phyloP scores from a whole-genome alignment of 768 basidiomycete species.

The Royoungia palumana region DNA sequence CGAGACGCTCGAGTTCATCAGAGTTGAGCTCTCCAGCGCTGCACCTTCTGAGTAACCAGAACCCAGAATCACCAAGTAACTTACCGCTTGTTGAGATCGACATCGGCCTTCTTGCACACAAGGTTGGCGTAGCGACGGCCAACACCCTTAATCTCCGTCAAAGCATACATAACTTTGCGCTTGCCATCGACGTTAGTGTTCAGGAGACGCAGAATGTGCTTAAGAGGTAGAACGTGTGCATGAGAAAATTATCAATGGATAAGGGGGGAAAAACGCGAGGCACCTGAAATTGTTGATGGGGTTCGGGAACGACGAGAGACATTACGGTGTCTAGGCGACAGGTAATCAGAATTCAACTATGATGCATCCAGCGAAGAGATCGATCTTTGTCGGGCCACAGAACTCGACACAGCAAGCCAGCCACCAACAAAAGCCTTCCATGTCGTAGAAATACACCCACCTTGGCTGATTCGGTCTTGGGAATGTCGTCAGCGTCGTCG shows the following conservation, averaged over 20 bases:
- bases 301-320: slow-evolving; percentile 97
- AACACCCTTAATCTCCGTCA: slow-evolving; percentile 99
- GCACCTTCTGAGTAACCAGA: slow-evolving; percentile 10
- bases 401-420: background rate
- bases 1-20: slow-evolving; percentile 97
- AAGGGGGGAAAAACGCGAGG: slow-evolving; percentile 17
- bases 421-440: background rate
- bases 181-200: slow-evolving; percentile 99
- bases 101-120: slow-evolving; percentile 99
- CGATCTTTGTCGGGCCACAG: background rate
- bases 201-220: slow-evolving; percentile 99
- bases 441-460: slow-evolving; percentile 19
- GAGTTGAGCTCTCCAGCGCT: slow-evolving; percentile 99
- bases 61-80: slow-evolving; percentile 24
- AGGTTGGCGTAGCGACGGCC: slow-evolving; percentile 98
- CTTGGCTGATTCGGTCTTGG: slow-evolving; percentile 21
- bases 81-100: slow-evolving; percentile 97
- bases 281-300: slow-evolving; percentile 95
- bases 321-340: slow-evolving; percentile 41
- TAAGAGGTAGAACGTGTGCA: slow-evolving; percentile 2
- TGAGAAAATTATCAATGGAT: slow-evolving; percentile 1
- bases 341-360: slow-evolving; percentile 12
- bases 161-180: slow-evolving; percentile 98
- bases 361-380: slow-evolving; percentile 21
- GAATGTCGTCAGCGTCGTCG: slow-evolving; percentile 16